phyloP scores from a whole-genome alignment of 176 grass and related monocot genomes.

The Chrysopogon serrulatus region DNA sequence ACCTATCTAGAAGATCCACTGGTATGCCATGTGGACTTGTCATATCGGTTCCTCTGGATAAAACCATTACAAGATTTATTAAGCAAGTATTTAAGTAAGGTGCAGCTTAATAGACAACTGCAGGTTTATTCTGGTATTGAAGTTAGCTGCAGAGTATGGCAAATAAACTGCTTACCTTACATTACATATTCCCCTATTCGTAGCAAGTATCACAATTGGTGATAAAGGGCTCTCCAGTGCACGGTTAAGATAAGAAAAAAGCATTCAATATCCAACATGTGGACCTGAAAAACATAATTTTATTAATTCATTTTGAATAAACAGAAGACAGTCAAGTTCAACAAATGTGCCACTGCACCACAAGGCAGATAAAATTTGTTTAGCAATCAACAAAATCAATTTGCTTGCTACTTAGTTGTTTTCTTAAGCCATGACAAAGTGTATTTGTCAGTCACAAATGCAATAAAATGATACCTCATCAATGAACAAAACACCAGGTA shows the following conservation, averaged over 20 bases:
- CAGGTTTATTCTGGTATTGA: neutral
- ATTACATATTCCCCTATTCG: slow-evolving; percentile 89
- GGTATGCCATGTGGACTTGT: slow-evolving; percentile 92
- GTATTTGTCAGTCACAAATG: neutral
- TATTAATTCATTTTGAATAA: neutral
- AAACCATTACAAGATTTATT: slow-evolving; percentile 20
- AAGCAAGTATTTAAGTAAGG: neutral
- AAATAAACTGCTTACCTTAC: slow-evolving; percentile 58
- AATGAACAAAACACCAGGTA: slow-evolving; percentile 92
- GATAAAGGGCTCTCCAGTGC: slow-evolving; percentile 84
- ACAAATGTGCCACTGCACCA: neutral
- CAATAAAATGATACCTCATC: slow-evolving; percentile 64
- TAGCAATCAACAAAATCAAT: neutral
- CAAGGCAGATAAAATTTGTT: neutral
- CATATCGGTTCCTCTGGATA: slow-evolving; percentile 93
- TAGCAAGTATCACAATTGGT: slow-evolving; percentile 92
- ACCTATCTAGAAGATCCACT: slow-evolving; percentile 86
- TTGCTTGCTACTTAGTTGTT: neutral
- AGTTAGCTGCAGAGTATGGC: neutral
- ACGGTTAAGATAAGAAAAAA: slow-evolving; percentile 98
- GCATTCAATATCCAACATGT: slow-evolving; percentile 95
- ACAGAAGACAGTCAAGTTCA: slow-evolving; percentile 6
- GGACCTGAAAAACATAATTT: slow-evolving; percentile 57
- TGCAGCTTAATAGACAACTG: neutral
- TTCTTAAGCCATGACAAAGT: neutral